Base-by-base conservation (phyloP, 352 stramenopile species). In the Achlya hypogyna region DNA sequence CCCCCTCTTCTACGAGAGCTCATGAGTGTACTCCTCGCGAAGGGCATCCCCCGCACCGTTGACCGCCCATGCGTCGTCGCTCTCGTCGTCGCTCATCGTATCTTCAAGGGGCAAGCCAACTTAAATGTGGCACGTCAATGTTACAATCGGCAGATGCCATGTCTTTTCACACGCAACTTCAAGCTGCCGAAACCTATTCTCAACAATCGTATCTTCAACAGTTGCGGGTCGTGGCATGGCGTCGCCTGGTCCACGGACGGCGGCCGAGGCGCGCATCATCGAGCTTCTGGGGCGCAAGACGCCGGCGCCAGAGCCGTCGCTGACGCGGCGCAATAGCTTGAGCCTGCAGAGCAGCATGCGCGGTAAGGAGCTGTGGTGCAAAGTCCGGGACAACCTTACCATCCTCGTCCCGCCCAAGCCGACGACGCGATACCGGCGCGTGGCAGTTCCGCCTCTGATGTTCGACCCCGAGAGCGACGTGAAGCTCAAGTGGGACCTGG, bases 401-500 rank as follows among this genome's bases (percentile, higher is more conserved):
- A 38, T 65, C 4, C 16, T 65, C 18, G 58, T 65, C 5, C 34
- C 58, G 27, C 58, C 58, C 40, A 65, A 65, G 45, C 34, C 38
- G 10, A 42, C 32, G 22, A 28, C 31, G 18, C 58, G 45, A 18
- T 51, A 53, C 27, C 58, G 45, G 12, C 58, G 58, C 5, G n/a
- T 29, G 2, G 28, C 35, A 8, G 42, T 31, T 25, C 58, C 58
- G 25, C 58, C 58, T 12, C 45, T 65, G 56, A 85, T 87, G 74
- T 82, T 93, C 59, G 74, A 89, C 66, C 84, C 84, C 0, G 81
- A 91, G 40, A 73, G 74, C 25, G 71, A 65, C 6, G 25, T 29
- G 20, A 93, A 93, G 66, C 70, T 78, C 45, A 67, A 76, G 43
- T 93, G 84, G 84, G 84, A 91, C 47, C n/a, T 88, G 3, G 40